These are phyloP conservation scores for Mrakia gelida DNA, from an alignment of 768 basidiomycete genomes.

Conservation along the genomic window DNA sequence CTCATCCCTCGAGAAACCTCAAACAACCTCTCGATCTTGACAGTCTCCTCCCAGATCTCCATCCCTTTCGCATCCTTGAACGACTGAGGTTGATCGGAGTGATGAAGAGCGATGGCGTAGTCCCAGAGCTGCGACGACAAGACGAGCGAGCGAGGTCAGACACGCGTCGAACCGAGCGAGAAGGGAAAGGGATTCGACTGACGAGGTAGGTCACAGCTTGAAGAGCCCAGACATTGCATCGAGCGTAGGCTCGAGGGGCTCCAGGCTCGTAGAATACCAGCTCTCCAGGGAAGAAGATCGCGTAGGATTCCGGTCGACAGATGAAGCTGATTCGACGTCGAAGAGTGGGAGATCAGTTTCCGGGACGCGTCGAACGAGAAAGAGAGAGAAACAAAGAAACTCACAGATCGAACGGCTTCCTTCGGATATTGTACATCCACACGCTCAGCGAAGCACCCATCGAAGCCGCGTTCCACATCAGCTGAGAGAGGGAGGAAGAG, in stretches of 20 bases:
- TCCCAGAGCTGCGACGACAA: neutral
- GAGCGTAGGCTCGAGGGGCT: neutral
- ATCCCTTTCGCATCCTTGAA: constrained; percentile 5
- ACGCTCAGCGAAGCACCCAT: neutral
- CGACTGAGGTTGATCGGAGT: neutral
- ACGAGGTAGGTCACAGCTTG: constrained; percentile 6
- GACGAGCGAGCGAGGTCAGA: neutral
- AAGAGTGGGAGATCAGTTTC: neutral
- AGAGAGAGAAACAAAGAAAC: neutral
- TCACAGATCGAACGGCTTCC: constrained; percentile 4
- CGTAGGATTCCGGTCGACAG: neutral
- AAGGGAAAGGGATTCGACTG: neutral
- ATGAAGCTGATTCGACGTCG: neutral
- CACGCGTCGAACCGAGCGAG: neutral
- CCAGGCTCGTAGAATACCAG: neutral
- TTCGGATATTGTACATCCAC: constrained; percentile 1
- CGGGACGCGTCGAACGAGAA: neutral
- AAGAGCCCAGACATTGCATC: neutral
- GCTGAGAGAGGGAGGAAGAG: no score
- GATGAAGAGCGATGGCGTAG: neutral
- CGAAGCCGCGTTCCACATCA: neutral
- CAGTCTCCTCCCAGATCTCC: constrained; percentile 14
- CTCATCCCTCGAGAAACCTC: neutral
- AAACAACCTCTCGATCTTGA: neutral
- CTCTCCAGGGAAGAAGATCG: neutral